A percentile compares a stretch with the other conserved stretches of the same genome.
These are phyloP conservation scores for Podospora anserina DNA, from an alignment of 495 filamentous ascomycete species.

Conservation along the genomic window DNA sequence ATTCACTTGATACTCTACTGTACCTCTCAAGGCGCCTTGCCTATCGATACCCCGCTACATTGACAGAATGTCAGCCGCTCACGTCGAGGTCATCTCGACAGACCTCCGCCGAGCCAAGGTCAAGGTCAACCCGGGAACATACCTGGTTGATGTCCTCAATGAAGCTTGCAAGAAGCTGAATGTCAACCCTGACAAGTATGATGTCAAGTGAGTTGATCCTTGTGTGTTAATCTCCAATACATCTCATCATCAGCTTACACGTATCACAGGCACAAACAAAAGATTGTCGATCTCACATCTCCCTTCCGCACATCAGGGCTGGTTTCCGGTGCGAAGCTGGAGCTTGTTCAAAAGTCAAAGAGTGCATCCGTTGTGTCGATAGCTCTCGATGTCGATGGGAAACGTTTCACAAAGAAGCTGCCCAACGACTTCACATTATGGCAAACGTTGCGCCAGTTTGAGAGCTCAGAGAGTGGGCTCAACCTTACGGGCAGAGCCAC, in stretches of 20 bases:
- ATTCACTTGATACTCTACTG: neutral
- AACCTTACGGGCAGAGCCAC: slow-evolving; percentile 80
- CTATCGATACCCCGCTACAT: neutral
- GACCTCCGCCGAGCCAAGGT: slow-evolving; percentile 69
- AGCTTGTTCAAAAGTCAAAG: slow-evolving; percentile 79
- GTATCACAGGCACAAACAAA: slow-evolving; percentile 67
- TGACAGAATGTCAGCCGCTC: slow-evolving; percentile 64
- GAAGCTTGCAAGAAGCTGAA: slow-evolving; percentile 83
- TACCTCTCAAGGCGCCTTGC: neutral
- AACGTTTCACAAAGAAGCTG: slow-evolving; percentile 76
- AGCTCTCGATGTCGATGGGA: slow-evolving; percentile 73
- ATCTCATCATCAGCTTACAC: neutral
- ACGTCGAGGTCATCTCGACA: slow-evolving; percentile 82
- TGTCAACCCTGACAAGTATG: slow-evolving; percentile 67
- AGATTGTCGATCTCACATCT: slow-evolving; percentile 76
- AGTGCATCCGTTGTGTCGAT: slow-evolving; percentile 81
- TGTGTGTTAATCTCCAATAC: neutral
- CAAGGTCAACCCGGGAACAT: slow-evolving; percentile 76
- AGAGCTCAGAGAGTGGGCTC: slow-evolving; percentile 58
- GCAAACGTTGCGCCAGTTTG: slow-evolving; percentile 84
- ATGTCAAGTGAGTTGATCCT: slow-evolving; percentile 63
- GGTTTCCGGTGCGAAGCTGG: slow-evolving; percentile 80
- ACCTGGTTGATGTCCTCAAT: slow-evolving; percentile 75
- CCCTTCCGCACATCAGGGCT: slow-evolving; percentile 86
- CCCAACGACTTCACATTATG: slow-evolving; percentile 81